Conservation (phyloP, 768 basidiomycete genomes). For the Hysterangium stoloniferum region DNA sequence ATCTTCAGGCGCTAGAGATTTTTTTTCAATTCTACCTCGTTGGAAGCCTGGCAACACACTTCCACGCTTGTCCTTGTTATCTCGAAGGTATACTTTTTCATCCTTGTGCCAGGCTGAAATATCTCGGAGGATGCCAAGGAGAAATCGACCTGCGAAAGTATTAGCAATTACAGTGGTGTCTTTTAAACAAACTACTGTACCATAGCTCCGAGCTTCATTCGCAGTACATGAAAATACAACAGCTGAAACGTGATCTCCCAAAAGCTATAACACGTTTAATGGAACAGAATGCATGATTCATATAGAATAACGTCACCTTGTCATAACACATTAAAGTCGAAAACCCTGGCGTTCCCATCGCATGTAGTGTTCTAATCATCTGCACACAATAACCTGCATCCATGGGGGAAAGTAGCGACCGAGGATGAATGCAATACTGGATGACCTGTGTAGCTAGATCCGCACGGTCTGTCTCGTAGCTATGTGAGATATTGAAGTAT, state of each 20-base stretch:
- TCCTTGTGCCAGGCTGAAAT: slow-evolving; percentile 74
- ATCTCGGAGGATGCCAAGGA: slow-evolving; percentile 71
- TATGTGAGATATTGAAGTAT: slow-evolving; percentile 23
- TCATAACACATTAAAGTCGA: slow-evolving; percentile 81
- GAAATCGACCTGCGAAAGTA: slow-evolving; percentile 63
- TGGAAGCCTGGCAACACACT: slow-evolving; percentile 65
- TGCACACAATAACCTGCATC: slow-evolving; percentile 93
- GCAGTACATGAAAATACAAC: slow-evolving; percentile 92
- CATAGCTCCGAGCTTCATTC: slow-evolving; percentile 92
- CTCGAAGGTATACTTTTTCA: slow-evolving; percentile 62
- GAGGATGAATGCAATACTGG: slow-evolving; percentile 89
- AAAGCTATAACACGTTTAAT: slow-evolving; percentile 45
- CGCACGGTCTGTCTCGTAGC: slow-evolving; percentile 44
- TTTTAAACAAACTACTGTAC: slow-evolving; percentile 31
- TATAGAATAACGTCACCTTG: slow-evolving; percentile 39
- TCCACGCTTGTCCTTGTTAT: slow-evolving; percentile 58
- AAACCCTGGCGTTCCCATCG: slow-evolving; percentile 84
- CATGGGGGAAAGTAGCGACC: slow-evolving; percentile 89
- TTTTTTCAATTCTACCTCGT: slow-evolving; percentile 40
- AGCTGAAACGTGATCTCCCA: slow-evolving; percentile 76
- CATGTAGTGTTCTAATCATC: slow-evolving; percentile 82
- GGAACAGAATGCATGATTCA: slow-evolving; percentile 4
- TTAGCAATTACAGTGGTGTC: neutral
- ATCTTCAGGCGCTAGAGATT: slow-evolving; percentile 36
- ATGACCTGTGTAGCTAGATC: slow-evolving; percentile 46